Evolutionary conservation across 2,329 filamentous ascomycete species (phyloP), one percentile per base, ranked within the genome.

Genomic region (Knoxdaviesia capensis): DNA sequence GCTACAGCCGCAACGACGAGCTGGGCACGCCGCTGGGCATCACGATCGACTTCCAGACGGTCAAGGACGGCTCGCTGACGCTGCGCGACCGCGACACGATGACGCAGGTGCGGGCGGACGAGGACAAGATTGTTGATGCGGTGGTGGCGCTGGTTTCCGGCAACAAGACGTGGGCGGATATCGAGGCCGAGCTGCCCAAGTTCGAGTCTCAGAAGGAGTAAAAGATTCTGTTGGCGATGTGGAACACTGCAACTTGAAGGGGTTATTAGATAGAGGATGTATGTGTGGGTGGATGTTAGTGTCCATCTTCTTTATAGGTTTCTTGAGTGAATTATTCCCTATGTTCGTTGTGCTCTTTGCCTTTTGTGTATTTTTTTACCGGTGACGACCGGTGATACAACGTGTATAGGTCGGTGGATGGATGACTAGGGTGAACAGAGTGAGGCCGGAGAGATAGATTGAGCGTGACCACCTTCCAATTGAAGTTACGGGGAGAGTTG

Each of bases 1-100:
- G 85, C 39, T 93, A 88, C 59, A 73, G 79, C 52, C 75, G 85
- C 51, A 92, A 93, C 56, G 86, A 94, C 59, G 85, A 93, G 62
- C 69, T 93, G 42, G 86, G 86, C 52, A 93, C 86, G 29, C 82
- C 85, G 3, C 76, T 92, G 49, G 85, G 82, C 54, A 75, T 94
- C 56, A 93, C 86, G 0, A 71, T 93, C 44, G 86, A 94, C 61
- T 93, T 92, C 69, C 80, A 93, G 64, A 87, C 81, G 35, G 64
- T 92, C 49, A 73, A 87, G 59, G 83, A 92, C 57, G 74, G 73
- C 54, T 79, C 78, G 4, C 72, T 87, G 53, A 93, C 86, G 2
- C 70, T 93, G 46, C 69, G 86, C 52, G 86, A 93, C 56, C 74
- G 83, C 46, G 85, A 94, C 61, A 77, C 76, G 31, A 92, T 80